Percentiles rank a stretch among this genome's conserved stretches.
Conservation (phyloP, 106 monocot genomes). For the Iris macrosiphon region DNA sequence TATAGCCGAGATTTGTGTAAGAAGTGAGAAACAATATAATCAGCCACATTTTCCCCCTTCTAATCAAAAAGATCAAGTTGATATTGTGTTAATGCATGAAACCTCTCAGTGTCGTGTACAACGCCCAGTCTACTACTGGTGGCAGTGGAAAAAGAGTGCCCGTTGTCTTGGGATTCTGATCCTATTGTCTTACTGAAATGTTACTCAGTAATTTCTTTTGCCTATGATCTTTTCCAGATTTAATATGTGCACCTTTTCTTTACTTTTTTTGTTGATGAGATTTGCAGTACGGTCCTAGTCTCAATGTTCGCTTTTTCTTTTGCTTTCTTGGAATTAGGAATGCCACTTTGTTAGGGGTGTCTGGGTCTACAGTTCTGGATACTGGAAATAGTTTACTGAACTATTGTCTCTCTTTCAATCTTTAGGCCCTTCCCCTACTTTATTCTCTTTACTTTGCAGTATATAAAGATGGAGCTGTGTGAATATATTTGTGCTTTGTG, state of each 20-base stretch:
- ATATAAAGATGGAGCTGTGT: background rate
- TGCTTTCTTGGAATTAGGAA: conserved; percentile 20
- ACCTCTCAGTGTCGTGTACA: background rate
- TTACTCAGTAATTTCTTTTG: background rate
- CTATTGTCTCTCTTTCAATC: background rate
- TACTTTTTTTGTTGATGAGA: background rate
- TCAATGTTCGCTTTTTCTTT: conserved; percentile 2
- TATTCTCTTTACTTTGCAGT: background rate
- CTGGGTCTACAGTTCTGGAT: too few species aligned
- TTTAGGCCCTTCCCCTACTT: background rate
- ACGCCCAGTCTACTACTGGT: too few species aligned
- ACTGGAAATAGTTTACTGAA: too few species aligned
- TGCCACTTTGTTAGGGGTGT: conserved; percentile 5
- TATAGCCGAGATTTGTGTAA: background rate
- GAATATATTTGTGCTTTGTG: too few species aligned
- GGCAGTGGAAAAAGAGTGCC: too few species aligned
- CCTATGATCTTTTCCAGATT: background rate
- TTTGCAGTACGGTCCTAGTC: background rate
- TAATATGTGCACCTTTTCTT: background rate
- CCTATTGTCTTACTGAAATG: background rate
- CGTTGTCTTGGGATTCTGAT: too few species aligned
- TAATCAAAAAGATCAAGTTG: conserved; percentile 1
- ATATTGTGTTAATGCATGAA: background rate
- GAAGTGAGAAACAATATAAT: background rate
- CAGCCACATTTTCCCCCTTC: background rate